phyloP scores from a whole-genome alignment of 768 basidiomycete species.

The Sarcomyxa edulis region DNA sequence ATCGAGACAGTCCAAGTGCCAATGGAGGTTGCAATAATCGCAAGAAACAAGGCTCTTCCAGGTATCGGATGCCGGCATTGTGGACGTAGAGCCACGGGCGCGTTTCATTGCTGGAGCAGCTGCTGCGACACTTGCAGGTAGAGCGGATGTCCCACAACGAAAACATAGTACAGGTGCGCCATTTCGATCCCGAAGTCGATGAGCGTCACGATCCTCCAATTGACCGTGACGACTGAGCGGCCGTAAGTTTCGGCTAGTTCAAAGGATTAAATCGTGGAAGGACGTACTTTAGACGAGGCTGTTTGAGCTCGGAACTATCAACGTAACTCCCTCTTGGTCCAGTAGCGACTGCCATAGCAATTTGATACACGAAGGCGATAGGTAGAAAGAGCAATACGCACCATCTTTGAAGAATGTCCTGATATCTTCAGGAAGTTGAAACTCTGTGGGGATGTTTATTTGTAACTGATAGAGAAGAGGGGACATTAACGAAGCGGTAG shows the following conservation, averaged over 20 bases:
- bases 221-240: slow-evolving; percentile 81
- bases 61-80: slow-evolving; percentile 36
- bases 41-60: slow-evolving; percentile 85
- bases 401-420: slow-evolving; percentile 83
- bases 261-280: slow-evolving; percentile 9
- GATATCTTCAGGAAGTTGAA: slow-evolving; percentile 82
- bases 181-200: slow-evolving; percentile 81
- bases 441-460: slow-evolving; percentile 70
- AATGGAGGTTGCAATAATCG: slow-evolving; percentile 91
- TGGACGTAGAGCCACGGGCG: slow-evolving; percentile 44
- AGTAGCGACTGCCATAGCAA: slow-evolving; percentile 55
- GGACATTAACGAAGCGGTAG: slow-evolving; percentile 61
- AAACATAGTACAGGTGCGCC: slow-evolving; percentile 86
- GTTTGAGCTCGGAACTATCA: slow-evolving; percentile 71
- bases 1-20: slow-evolving; percentile 95
- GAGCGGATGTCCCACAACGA: slow-evolving; percentile 78
- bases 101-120: slow-evolving; percentile 50
- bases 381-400: slow-evolving; percentile 29
- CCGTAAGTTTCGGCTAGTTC: slow-evolving; percentile 3
- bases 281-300: slow-evolving; percentile 78
- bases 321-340: slow-evolving; percentile 80
- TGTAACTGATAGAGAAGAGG: slow-evolving; percentile 70
- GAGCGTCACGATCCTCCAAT: slow-evolving; percentile 86
- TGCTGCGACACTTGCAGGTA: slow-evolving; percentile 50
- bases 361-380: slow-evolving; percentile 10